Evolutionary conservation across 2,329 filamentous ascomycete species (phyloP).

Genomic region (Alternaria novae-zelandiae): DNA sequence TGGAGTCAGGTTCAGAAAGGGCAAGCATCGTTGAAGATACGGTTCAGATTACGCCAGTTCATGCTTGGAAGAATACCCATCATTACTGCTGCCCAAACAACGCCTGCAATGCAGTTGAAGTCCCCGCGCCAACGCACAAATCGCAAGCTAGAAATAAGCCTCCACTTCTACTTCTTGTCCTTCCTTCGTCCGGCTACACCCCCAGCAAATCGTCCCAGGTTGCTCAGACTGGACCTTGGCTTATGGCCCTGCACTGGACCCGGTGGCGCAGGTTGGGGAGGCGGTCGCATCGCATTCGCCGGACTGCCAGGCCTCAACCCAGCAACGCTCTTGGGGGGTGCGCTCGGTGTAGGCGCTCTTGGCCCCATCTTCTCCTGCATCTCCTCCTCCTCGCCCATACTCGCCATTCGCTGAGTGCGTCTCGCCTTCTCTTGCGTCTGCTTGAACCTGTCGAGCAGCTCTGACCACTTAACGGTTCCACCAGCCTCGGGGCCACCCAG

Average conservation of each 20-base stretch:
- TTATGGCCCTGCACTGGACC: constrained; percentile 39
- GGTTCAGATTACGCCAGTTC: constrained; percentile 9
- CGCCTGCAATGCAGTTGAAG: constrained; percentile 34
- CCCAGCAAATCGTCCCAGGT: constrained; percentile 54
- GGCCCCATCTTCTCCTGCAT: constrained; percentile 39
- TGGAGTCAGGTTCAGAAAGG: constrained; percentile 51
- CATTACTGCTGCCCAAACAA: not conserved
- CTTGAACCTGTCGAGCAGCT: constrained; percentile 93
- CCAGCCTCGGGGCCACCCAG: constrained; percentile 64
- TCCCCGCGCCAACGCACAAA: constrained; percentile 6
- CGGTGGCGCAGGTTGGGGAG: constrained; percentile 22
- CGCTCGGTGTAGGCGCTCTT: constrained; percentile 29
- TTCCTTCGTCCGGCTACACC: constrained; percentile 48
- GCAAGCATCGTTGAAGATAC: constrained; percentile 50
- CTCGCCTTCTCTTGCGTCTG: constrained; percentile 86
- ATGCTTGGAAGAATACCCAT: constrained; percentile 3
- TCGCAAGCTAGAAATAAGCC: not conserved
- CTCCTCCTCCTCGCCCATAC: constrained; percentile 46
- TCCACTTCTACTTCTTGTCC: constrained; percentile 35
- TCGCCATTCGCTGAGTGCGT: constrained; percentile 65
- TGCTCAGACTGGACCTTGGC: constrained; percentile 51
- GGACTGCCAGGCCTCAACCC: constrained; percentile 31
- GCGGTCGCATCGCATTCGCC: constrained; percentile 28
- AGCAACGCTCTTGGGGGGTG: constrained; percentile 30
- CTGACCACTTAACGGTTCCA: constrained; percentile 82